Evolutionary conservation across 2,329 filamentous ascomycete genomes (phyloP).

Genomic region (Pseudogymnoascus sp.): DNA sequence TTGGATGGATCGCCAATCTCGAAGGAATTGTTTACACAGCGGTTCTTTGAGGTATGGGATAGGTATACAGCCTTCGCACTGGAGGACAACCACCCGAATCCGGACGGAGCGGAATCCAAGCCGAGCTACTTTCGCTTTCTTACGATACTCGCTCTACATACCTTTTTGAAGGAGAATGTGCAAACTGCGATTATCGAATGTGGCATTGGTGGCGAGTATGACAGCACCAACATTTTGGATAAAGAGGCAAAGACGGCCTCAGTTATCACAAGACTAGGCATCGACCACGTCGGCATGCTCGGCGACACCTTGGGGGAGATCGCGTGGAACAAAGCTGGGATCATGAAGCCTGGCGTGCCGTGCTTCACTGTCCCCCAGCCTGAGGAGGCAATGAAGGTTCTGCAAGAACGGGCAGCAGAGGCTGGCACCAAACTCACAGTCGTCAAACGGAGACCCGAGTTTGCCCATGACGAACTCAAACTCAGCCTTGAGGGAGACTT

Average conservation of each 20-base stretch:
- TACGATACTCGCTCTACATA: conserved; percentile 80
- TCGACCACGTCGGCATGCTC: conserved; percentile 77
- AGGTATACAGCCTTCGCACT: conserved; percentile 36
- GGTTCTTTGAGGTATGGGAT: conserved; percentile 64
- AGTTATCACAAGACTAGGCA: conserved; percentile 71
- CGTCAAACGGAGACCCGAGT: conserved; percentile 16
- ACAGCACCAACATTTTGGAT: conserved; percentile 78
- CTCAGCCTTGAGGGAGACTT: conserved; percentile 40
- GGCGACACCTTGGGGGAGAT: conserved; percentile 74
- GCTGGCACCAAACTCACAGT: conserved; percentile 18
- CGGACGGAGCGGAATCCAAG: conserved; percentile 40
- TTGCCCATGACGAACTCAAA: conserved; percentile 24
- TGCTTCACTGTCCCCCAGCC: conserved; percentile 57
- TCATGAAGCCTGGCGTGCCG: conserved; percentile 62
- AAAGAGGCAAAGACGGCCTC: conserved; percentile 56
- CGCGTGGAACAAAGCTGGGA: conserved; percentile 86
- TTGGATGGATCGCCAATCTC: conserved; percentile 52
- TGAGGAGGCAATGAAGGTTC: conserved; percentile 47
- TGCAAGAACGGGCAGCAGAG: conserved; percentile 49
- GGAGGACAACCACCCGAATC: conserved; percentile 30
- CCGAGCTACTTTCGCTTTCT: conserved; percentile 90
- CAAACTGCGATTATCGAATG: conserved; percentile 79
- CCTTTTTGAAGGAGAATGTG: conserved; percentile 69
- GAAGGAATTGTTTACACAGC: conserved; percentile 51
- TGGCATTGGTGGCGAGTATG: conserved; percentile 88